A percentile compares a stretch with the other conserved stretches of the same genome.
Conservation (phyloP, 805 yeast species). For the Kockiozyma suomiensis region DNA sequence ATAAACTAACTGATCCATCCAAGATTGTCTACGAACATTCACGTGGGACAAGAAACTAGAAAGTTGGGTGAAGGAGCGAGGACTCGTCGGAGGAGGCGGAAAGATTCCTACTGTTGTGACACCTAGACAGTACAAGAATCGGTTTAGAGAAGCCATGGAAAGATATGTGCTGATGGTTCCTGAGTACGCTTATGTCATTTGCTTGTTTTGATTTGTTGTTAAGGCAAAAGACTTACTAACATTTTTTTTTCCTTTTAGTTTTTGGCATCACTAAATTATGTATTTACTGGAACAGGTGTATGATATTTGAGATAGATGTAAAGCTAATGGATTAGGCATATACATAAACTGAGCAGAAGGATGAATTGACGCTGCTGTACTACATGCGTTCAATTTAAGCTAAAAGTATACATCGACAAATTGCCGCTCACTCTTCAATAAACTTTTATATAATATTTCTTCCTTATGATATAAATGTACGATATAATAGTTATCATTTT, state of each 20-base stretch:
- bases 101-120: conserved; percentile 97
- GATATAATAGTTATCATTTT: too few species aligned
- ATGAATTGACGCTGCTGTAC: too few species aligned
- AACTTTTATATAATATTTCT: too few species aligned
- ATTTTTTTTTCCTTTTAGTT: conserved; percentile 1
- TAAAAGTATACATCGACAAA: too few species aligned
- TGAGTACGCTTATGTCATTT: conserved; percentile 25
- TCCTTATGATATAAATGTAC: too few species aligned
- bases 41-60: conserved; percentile 99
- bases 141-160: conserved; percentile 98
- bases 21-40: conserved; percentile 86
- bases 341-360: too few species aligned
- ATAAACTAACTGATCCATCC: not conserved
- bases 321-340: not conserved
- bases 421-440: too few species aligned
- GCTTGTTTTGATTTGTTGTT: not conserved
- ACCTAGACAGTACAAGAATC: conserved; percentile 89
- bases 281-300: not conserved
- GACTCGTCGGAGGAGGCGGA: conserved; percentile 79
- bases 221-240: not conserved
- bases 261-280: conserved; percentile 24
- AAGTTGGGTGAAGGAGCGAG: conserved; percentile 97
- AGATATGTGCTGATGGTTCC: conserved; percentile 93
- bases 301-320: not conserved
- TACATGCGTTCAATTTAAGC: too few species aligned